Conservation (phyloP, 208 protist genomes). For the Trypanosoma platydactyli region DNA sequence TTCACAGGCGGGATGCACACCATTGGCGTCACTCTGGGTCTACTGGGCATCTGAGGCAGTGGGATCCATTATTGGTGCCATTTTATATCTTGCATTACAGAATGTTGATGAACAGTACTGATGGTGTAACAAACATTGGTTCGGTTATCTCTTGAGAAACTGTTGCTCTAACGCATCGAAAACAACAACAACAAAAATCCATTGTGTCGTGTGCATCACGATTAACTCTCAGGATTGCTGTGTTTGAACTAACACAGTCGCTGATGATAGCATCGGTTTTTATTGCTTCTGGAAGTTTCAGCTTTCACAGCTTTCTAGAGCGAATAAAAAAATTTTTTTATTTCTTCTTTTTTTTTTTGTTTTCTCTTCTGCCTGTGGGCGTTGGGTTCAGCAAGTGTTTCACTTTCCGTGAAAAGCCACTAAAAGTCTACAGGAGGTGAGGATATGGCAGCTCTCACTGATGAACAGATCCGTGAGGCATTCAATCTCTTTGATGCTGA, state of each 20-base stretch:
- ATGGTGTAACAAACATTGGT: constrained; percentile 7
- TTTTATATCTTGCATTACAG: constrained; percentile 70
- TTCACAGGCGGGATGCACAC: constrained; percentile 37
- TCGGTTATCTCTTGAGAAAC: not conserved
- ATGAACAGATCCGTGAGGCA: constrained; percentile 95
- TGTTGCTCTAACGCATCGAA: not conserved
- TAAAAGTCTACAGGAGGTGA: not conserved
- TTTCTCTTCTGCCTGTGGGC: too few species aligned
- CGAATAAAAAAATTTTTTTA: constrained; percentile 1
- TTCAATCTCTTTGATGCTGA: constrained; percentile 98
- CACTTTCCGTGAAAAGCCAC: not conserved
- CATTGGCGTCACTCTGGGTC: constrained; percentile 68
- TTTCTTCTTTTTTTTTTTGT: not conserved
- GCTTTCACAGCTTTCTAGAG: too few species aligned
- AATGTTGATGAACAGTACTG: constrained; percentile 49
- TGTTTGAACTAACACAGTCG: too few species aligned
- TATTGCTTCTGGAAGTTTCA: too few species aligned
- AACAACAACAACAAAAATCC: not conserved
- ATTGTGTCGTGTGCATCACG: too few species aligned
- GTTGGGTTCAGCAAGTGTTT: not conserved
- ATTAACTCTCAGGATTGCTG: too few species aligned
- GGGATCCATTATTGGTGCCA: constrained; percentile 61
- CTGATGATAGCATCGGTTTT: too few species aligned
- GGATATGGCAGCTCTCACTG: constrained; percentile 49
- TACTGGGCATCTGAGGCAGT: constrained; percentile 68